Conservation (phyloP, 2,329 filamentous ascomycete species). For the Aschersonia sp. region DNA sequence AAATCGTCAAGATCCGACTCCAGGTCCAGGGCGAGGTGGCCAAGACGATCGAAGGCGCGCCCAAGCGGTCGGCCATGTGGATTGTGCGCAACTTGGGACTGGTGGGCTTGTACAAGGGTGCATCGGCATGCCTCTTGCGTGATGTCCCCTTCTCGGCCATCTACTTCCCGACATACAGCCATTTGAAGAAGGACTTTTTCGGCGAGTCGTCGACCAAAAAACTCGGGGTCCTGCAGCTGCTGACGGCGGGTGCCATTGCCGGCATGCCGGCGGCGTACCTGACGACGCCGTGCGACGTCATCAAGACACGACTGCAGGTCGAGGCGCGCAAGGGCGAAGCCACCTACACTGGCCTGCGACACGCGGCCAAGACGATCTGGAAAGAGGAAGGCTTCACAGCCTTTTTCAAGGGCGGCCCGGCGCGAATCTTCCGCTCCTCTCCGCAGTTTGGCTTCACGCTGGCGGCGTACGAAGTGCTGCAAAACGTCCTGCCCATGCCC, state of each 20-base stretch:
- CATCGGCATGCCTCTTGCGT: constrained; percentile 81
- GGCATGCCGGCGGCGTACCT: constrained; percentile 88
- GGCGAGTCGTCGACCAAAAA: constrained; percentile 80
- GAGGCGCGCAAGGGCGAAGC: constrained; percentile 93
- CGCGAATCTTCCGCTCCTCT: constrained; percentile 85
- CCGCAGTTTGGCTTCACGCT: constrained; percentile 98
- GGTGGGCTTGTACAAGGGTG: constrained; percentile 91
- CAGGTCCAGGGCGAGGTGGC: constrained; percentile 94
- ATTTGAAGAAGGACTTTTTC: constrained; percentile 87
- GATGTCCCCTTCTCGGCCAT: constrained; percentile 98
- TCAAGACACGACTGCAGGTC: constrained; percentile 96
- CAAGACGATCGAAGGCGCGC: constrained; percentile 68
- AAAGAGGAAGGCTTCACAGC: constrained; percentile 87
- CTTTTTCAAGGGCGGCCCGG: constrained; percentile 97
- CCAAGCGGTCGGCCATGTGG: constrained; percentile 90
- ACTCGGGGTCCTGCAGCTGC: constrained; percentile 76
- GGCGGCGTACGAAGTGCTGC: constrained; percentile 84
- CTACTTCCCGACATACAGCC: constrained; percentile 94
- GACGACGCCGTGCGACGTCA: constrained; percentile 94
- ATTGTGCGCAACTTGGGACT: constrained; percentile 92
- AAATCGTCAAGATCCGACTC: constrained; percentile 98
- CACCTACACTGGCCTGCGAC: constrained; percentile 71
- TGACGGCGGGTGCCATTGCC: constrained; percentile 87
- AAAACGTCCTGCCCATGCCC: constrained; percentile 60
- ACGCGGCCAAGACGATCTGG: constrained; percentile 71